Percentiles rank a stretch among this genome's conserved stretches.
Conservation (phyloP, 2,329 filamentous ascomycete species). For the Trichoderma hamatum region DNA sequence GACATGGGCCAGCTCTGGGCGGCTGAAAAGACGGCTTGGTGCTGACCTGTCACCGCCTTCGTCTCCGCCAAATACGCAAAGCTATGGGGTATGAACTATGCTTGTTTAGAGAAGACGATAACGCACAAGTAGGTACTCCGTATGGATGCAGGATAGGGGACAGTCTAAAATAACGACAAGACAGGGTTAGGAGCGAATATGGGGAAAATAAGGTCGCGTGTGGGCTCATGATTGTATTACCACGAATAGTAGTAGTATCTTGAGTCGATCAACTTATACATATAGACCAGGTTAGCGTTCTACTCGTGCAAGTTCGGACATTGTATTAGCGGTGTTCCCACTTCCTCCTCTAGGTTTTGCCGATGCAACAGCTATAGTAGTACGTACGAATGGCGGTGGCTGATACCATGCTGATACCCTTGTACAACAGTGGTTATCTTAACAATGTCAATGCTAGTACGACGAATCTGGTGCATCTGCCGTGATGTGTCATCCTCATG, state of each 20-base stretch:
- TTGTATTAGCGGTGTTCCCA: conserved; percentile 12
- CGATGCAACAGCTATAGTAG: neutral
- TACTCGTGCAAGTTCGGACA: conserved; percentile 5
- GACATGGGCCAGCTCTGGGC: conserved; percentile 17
- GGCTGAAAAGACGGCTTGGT: conserved; percentile 23
- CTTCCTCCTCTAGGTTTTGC: conserved; percentile 6
- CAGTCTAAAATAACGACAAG: neutral
- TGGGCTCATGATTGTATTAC: neutral
- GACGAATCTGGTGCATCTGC: conserved; percentile 12
- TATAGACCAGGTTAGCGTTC: neutral
- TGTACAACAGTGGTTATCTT: conserved; percentile 1
- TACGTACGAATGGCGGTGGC: conserved; percentile 16
- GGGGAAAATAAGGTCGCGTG: neutral
- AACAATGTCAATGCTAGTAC: neutral
- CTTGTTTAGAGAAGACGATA: conserved; percentile 2
- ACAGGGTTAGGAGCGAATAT: neutral
- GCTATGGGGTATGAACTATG: conserved; percentile 15
- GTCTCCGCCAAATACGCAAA: conserved; percentile 13
- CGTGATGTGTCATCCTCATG: conserved; percentile 10
- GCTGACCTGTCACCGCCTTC: conserved; percentile 26
- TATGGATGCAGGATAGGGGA: neutral
- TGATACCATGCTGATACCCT: neutral
- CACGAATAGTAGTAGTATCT: neutral
- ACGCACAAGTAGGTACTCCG: neutral
- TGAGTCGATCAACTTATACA: neutral